These are phyloP conservation scores for Suhomyces sp. DNA, from an alignment of 805 yeast genomes.

Conservation along the genomic window DNA sequence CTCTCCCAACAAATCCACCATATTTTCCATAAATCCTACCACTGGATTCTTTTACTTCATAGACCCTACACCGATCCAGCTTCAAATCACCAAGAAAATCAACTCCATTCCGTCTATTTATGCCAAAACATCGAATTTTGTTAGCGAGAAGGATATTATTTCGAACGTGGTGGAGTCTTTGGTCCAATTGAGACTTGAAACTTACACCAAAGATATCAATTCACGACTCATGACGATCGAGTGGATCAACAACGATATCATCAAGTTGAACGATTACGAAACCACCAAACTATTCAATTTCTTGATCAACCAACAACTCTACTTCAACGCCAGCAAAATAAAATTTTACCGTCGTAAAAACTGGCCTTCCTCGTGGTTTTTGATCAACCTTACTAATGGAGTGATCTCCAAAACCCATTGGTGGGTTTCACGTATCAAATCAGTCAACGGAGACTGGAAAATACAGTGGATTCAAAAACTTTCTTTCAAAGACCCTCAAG, in stretches of 20 bases:
- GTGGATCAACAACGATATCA: slow-evolving; percentile 61
- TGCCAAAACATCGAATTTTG: slow-evolving; percentile 19
- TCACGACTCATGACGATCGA: slow-evolving; percentile 61
- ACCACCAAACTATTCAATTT: slow-evolving; percentile 37
- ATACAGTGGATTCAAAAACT: slow-evolving; percentile 48
- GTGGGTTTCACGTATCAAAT: slow-evolving; percentile 53
- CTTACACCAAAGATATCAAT: slow-evolving; percentile 49
- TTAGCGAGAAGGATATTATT: slow-evolving; percentile 32
- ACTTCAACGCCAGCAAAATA: slow-evolving; percentile 12
- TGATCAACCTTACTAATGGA: slow-evolving; percentile 40
- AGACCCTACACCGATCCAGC: slow-evolving; percentile 39
- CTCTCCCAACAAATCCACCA: slow-evolving; percentile 29
- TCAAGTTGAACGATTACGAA: slow-evolving; percentile 51
- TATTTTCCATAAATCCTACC: slow-evolving; percentile 39
- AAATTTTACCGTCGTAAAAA: slow-evolving; percentile 47
- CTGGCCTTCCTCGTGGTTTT: slow-evolving; percentile 60
- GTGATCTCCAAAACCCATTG: slow-evolving; percentile 39
- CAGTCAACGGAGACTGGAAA: slow-evolving; percentile 53
- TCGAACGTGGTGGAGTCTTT: slow-evolving; percentile 32
- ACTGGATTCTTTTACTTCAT: slow-evolving; percentile 40
- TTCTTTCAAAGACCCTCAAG: slow-evolving; percentile 8
- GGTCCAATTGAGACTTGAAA: slow-evolving; percentile 47
- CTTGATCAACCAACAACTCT: slow-evolving; percentile 21
- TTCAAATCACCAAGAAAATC: slow-evolving; percentile 27
- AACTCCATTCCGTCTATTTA: slow-evolving; percentile 21